phyloP scores from a whole-genome alignment of 2,329 filamentous ascomycete genomes.

The Ophiostoma angusticollis region DNA sequence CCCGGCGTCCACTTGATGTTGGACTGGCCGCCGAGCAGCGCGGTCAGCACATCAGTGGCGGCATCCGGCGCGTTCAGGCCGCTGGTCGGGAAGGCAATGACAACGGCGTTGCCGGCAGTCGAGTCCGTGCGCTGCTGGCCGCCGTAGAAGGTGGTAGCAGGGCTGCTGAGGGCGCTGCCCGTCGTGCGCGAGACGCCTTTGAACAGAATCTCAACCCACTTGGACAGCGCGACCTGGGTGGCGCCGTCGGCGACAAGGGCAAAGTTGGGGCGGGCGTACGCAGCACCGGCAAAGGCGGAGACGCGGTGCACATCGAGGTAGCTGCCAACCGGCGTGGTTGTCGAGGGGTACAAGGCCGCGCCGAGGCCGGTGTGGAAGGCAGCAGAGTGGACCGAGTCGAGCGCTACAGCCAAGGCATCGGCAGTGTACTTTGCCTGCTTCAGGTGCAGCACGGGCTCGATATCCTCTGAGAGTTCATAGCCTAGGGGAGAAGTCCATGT shows the following conservation, averaged over 20 bases:
- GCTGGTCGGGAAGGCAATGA: constrained; percentile 87
- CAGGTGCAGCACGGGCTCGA: constrained; percentile 62
- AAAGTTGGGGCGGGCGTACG: constrained; percentile 82
- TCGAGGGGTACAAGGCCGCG: constrained; percentile 58
- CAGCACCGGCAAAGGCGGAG: constrained; percentile 60
- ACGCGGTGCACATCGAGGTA: constrained; percentile 70
- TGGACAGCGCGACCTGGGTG: constrained; percentile 59
- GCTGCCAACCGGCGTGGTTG: constrained; percentile 58
- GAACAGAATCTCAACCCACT: constrained; percentile 94
- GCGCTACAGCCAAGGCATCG: constrained; percentile 53
- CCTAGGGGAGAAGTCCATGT: constrained; percentile 33
- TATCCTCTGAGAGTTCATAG: constrained; percentile 82
- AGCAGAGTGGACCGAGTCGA: constrained; percentile 73
- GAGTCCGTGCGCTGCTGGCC: constrained; percentile 85
- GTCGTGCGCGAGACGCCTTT: constrained; percentile 48
- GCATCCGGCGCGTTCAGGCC: constrained; percentile 75
- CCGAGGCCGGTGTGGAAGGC: constrained; percentile 94
- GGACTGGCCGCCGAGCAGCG: constrained; percentile 80
- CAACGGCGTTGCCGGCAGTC: constrained; percentile 64
- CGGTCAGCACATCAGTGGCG: constrained; percentile 73
- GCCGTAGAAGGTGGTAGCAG: constrained; percentile 76
- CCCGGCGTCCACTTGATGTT: constrained; percentile 92
- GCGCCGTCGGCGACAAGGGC: constrained; percentile 85
- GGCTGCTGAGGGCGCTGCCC: constrained; percentile 40
- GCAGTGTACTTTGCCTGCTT: constrained; percentile 62